These are phyloP conservation scores for Jaenimonas drosophilae DNA, from an alignment of 208 protist species.

Conservation along the genomic window DNA sequence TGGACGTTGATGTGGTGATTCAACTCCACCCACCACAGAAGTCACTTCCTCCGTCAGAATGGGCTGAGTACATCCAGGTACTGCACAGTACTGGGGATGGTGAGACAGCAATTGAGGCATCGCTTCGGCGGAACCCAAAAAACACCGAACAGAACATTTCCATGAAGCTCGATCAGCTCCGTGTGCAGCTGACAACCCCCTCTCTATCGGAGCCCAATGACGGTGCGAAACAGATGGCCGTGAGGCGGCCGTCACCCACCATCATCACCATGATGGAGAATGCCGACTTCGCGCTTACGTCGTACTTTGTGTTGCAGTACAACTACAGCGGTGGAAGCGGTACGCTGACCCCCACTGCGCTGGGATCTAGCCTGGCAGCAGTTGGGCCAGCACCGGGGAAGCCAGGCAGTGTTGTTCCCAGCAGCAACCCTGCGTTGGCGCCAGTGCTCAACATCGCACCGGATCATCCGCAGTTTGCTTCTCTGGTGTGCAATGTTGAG, in stretches of 20 bases:
- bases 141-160: constrained; percentile 30
- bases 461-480: constrained; percentile 47
- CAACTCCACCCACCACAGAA: constrained; percentile 76
- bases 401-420: constrained; percentile 10
- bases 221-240: background rate
- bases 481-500: constrained; percentile 26
- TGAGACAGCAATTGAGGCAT: constrained; percentile 33
- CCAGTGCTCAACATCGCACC: constrained; percentile 52
- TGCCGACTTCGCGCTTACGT: constrained; percentile 50
- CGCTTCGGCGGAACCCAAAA: constrained; percentile 29
- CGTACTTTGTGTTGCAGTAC: constrained; percentile 64
- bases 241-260: constrained; percentile 20
- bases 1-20: constrained; percentile 73
- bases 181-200: constrained; percentile 9
- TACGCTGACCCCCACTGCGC: constrained; percentile 9
- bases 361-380: constrained; percentile 12
- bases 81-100: constrained; percentile 63
- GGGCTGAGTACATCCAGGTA: constrained; percentile 58
- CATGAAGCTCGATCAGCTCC: constrained; percentile 23
- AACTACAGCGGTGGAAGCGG: constrained; percentile 35
- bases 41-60: constrained; percentile 50
- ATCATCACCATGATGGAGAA: constrained; percentile 39
- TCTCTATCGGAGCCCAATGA: constrained; percentile 1
- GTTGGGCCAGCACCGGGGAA: constrained; percentile 6
- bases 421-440: constrained; percentile 1